Evolutionary conservation across 768 basidiomycete species (phyloP), one percentile per base, ranked within the genome.

Genomic region (Boletus fagicola): DNA sequence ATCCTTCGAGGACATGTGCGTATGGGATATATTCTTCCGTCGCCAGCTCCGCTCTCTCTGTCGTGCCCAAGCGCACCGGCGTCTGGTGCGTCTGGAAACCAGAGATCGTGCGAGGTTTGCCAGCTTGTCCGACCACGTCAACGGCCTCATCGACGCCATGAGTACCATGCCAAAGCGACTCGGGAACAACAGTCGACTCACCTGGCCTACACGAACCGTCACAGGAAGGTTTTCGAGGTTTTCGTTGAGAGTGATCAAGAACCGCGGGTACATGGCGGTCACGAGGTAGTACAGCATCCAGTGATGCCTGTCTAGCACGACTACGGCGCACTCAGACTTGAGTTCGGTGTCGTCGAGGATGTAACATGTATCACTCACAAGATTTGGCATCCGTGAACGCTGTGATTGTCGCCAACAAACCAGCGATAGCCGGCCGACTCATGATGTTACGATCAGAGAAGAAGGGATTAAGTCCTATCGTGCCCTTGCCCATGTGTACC

Each of bases 401-500:
- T 5, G 91, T 87, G 54, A 98, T 68, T 0, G 92, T 90, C 12
- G 94, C 87, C 56, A 99, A 74, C 39, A 98, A 73, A 49, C 96
- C 97, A 36, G 94, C 94, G 15, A 97, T 81, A 6, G 94, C 94
- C 1, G 91, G 85, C 51, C 88, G 83, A 66, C 85, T 90, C 88
- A 98, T 89, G 67, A 96, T 87, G 53, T 82, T 84, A 39, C 96
- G 84, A 73, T 98, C 96, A 35, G 83, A 83, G 82, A 91, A 98
- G 87, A 97, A 98, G 4, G 97, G 96, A 72, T 96, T 98, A 64
- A 99, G 78, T 12, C 92, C 91, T 69, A 99, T 92, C 15, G 95
- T 98, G 36, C 97, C 97, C 75, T 99, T 99, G 72, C 97, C 97
- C 95, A 98, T 95, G 72, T 98, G 94, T n/a, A 98, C 90, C 65